Evolutionary conservation across 371 early-diverging fungal species (phyloP).

Genomic region (Mucor circinelloides): DNA sequence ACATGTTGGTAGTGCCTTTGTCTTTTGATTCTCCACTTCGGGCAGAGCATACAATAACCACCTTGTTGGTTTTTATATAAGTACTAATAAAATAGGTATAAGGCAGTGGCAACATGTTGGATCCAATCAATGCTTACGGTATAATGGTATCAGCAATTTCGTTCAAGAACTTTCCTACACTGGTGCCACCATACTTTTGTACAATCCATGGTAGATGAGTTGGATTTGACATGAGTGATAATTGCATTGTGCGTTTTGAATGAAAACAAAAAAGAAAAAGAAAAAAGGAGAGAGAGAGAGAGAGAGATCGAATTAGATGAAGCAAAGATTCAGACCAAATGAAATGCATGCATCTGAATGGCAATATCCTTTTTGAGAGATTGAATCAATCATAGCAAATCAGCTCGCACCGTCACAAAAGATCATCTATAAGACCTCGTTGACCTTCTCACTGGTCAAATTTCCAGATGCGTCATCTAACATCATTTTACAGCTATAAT

Average conservation of each 20-base stretch:
- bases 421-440: conserved; percentile 17
- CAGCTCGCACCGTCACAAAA: conserved; percentile 22
- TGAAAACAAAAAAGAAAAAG: neutral
- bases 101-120: neutral
- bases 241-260: conserved; percentile 8
- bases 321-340: neutral
- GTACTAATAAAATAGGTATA: conserved; percentile 19
- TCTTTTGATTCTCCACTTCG: conserved; percentile 78
- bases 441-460: conserved; percentile 12
- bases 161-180: conserved; percentile 79
- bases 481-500: conserved; percentile 2
- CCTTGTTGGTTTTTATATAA: conserved; percentile 55
- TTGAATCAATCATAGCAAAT: conserved; percentile 16
- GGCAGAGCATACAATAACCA: conserved; percentile 84
- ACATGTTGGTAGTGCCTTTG: conserved; percentile 78
- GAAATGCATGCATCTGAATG: neutral
- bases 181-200: conserved; percentile 90
- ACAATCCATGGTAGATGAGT: conserved; percentile 65
- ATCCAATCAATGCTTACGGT: conserved; percentile 40
- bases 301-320: neutral
- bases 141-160: conserved; percentile 61
- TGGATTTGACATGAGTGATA: conserved; percentile 22
- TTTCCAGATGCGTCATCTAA: conserved; percentile 10
- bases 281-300: neutral
- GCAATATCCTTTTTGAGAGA: conserved; percentile 9